phyloP scores from a whole-genome alignment of 495 filamentous ascomycete genomes.

The Penicillium alfredii region DNA sequence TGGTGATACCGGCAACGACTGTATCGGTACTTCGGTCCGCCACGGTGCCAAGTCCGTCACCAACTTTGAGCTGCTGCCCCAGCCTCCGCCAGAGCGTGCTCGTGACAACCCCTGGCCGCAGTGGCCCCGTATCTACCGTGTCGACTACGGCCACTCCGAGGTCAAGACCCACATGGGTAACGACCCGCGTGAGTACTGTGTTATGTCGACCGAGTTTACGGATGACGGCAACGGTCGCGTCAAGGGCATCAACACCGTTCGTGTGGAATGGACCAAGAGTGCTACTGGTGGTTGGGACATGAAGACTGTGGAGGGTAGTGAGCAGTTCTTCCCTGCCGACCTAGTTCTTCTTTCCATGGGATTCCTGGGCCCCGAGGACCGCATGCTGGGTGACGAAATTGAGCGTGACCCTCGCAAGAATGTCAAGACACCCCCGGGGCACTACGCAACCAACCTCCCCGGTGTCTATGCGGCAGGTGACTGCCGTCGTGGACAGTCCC shows the following conservation, averaged over 20 bases:
- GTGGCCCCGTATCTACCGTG: constrained; percentile 97
- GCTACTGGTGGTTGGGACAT: constrained; percentile 95
- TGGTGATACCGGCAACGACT: constrained; percentile 98
- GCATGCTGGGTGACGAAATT: constrained; percentile 76
- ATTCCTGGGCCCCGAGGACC: constrained; percentile 93
- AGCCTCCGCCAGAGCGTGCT: constrained; percentile 89
- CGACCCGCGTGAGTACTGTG: constrained; percentile 96
- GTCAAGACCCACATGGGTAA: constrained; percentile 97
- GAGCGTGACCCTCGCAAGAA: constrained; percentile 95
- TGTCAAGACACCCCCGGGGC: constrained; percentile 88
- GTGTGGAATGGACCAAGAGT: constrained; percentile 94
- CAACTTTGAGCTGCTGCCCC: constrained; percentile 96
- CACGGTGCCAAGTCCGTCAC: constrained; percentile 94
- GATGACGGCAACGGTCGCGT: constrained; percentile 85
- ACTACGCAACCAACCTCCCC: constrained; percentile 81
- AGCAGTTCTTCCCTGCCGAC: constrained; percentile 97
- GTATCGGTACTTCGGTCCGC: constrained; percentile 96
- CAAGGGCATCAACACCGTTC: constrained; percentile 94
- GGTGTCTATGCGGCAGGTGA: constrained; percentile 96
- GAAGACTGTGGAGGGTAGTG: constrained; percentile 92
- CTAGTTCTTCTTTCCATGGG: constrained; percentile 97
- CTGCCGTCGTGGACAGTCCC: constrained; percentile 90
- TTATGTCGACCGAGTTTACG: constrained; percentile 98
- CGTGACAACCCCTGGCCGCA: constrained; percentile 99
- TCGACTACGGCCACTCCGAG: constrained; percentile 96